Base-by-base conservation (phyloP, 108 stramenopile genomes). In the Nannochloropsis gaditana region DNA sequence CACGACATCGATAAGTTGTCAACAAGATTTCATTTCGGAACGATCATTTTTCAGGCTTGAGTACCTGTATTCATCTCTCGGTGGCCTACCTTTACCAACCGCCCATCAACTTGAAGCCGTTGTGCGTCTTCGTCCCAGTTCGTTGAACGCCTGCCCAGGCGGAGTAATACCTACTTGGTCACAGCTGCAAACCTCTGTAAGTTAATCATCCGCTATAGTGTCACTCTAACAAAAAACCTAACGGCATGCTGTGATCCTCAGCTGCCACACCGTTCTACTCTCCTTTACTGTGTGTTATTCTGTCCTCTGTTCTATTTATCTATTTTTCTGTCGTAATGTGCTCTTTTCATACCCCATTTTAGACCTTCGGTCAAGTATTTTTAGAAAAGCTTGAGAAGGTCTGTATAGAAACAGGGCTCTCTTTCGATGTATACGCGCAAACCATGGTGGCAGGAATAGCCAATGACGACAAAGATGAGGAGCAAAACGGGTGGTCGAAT, bases 41-140 rank as follows among this genome's bases (percentile, higher is more conserved):
- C 59, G 19, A 3, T 73, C 59, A 73, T n/a, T 73, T 6, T 15
- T n/a, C 59, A 73, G 59, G 59, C 59, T 73, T 3, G 59, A 73
- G 15, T 73, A 73, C 59, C n/a, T 73, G 59, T n/a, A 73, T n/a
- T 73, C 59, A 4, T 73, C 59, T n/a, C 19, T 73, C n/a, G 59
- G 59, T n/a, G 59, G 59, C n/a, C 59, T 73, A 4, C 59, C 59
- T n/a, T 73, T 73, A n/a, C 59, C 59, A 15, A 73, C 59, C 59
- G n/a, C 59, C 59, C 59, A 73, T n/a, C 59, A 73, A n/a, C 59
- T 73, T n/a, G 59, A 73, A n/a, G 59, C 59, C n/a, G 15, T 73
- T 15, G 59, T n/a, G 15, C 59, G 59, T 3, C 59, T 73, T n/a
- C 59, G 59, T 15, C 59, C 59, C 59, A 73, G 59, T 73, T 73